Percentiles rank a stretch among this genome's conserved stretches.
Evolutionary conservation across 1,139 yeast species (phyloP).

Genomic region (Lodderomyces metapsilosis): DNA sequence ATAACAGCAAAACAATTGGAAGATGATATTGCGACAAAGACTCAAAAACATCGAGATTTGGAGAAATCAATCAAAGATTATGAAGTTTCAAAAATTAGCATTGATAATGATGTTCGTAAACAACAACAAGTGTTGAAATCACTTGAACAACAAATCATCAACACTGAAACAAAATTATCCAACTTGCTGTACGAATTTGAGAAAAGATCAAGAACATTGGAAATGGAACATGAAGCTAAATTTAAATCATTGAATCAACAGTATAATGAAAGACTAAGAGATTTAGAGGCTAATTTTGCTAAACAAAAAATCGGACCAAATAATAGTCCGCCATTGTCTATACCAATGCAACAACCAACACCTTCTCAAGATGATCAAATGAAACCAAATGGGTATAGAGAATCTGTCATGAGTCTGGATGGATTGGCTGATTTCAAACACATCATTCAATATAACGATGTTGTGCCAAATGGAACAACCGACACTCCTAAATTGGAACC

Average conservation of each 20-base stretch:
- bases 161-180: conserved; percentile 11
- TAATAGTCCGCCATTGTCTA: conserved; percentile 11
- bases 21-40: conserved; percentile 21
- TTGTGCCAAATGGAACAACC: conserved; percentile 13
- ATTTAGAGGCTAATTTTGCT: conserved; percentile 9
- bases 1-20: conserved; percentile 10
- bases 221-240: conserved; percentile 14
- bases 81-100: conserved; percentile 20
- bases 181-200: conserved; percentile 13
- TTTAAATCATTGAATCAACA: conserved; percentile 11
- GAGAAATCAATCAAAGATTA: conserved; percentile 23
- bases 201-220: conserved; percentile 9
- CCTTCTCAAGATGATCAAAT: conserved; percentile 9
- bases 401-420: conserved; percentile 19
- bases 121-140: conserved; percentile 10
- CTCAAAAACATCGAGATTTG: conserved; percentile 20
- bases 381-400: conserved; percentile 11
- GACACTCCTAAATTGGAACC: conserved; percentile 3
- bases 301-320: conserved; percentile 6
- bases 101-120: conserved; percentile 20
- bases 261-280: conserved; percentile 10
- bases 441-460: conserved; percentile 41
- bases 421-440: conserved; percentile 45
- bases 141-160: conserved; percentile 11
- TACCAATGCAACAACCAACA: conserved; percentile 14